Evolutionary conservation across 805 yeast species (phyloP).

Genomic region (Cyberlindnera veronae): DNA sequence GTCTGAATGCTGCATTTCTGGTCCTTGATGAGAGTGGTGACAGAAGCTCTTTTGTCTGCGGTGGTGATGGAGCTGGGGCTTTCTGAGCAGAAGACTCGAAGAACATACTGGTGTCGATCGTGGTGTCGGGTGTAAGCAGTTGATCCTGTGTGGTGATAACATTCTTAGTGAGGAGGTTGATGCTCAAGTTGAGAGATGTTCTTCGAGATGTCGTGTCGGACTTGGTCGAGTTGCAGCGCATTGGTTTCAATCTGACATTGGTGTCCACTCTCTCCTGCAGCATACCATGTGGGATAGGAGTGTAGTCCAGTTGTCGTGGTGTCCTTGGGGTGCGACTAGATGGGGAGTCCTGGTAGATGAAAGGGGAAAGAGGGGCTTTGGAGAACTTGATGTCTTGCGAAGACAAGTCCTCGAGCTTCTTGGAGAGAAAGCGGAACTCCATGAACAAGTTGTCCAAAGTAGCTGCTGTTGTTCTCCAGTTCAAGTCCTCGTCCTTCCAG

Average conservation of each 20-base stretch:
- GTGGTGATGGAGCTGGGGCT: background rate
- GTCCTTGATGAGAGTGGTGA: slow-evolving; percentile 2
- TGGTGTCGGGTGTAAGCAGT: slow-evolving; percentile 18
- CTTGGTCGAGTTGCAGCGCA: slow-evolving; percentile 16
- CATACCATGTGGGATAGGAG: background rate
- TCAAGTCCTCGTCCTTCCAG: slow-evolving; percentile 34
- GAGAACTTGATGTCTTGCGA: slow-evolving; percentile 6
- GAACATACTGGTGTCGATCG: slow-evolving; percentile 4
- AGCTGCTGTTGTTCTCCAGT: slow-evolving; percentile 44
- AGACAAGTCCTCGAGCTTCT: slow-evolving; percentile 16
- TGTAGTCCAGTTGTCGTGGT: background rate
- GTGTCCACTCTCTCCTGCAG: slow-evolving; percentile 6
- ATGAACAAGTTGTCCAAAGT: slow-evolving; percentile 41
- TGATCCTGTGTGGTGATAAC: slow-evolving; percentile 2
- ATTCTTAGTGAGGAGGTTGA: slow-evolving; percentile 10
- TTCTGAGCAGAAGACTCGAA: background rate
- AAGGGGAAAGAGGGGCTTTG: background rate
- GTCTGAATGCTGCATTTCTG: background rate
- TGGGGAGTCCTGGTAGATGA: slow-evolving; percentile 3
- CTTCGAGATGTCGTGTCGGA: slow-evolving; percentile 4
- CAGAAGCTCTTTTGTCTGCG: no score
- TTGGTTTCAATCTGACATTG: slow-evolving; percentile 15
- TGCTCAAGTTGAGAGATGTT: slow-evolving; percentile 6
- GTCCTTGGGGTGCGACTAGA: background rate
- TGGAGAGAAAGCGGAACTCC: slow-evolving; percentile 36